A percentile compares a stretch with the other conserved stretches of the same genome.
These are phyloP conservation scores for Fomitopsis serialis DNA, from an alignment of 768 basidiomycete genomes.

Conservation along the genomic window DNA sequence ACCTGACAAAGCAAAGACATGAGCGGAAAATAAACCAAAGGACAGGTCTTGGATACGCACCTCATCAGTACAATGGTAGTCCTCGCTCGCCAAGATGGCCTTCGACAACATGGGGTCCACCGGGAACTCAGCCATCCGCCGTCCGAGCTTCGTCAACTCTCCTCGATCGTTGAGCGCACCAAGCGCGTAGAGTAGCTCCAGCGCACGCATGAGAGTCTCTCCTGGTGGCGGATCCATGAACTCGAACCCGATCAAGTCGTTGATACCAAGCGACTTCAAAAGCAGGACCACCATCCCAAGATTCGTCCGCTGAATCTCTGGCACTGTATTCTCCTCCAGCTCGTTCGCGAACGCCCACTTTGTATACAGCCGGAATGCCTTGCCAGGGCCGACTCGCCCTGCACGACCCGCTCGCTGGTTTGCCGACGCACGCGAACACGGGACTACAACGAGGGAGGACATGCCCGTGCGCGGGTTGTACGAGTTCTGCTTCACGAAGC, in stretches of 20 bases:
- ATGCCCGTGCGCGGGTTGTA: conserved; percentile 99
- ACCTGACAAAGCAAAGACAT: conserved; percentile 43
- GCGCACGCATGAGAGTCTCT: conserved; percentile 92
- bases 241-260: conserved; percentile 96
- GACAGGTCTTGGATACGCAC: conserved; percentile 33
- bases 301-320: conserved; percentile 99
- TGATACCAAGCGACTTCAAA: conserved; percentile 96
- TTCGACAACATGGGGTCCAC: conserved; percentile 98
- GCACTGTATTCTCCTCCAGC: conserved; percentile 93
- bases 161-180: conserved; percentile 96
- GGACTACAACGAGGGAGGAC: conserved; percentile 94
- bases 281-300: conserved; percentile 92
- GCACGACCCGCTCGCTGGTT: conserved; percentile 97
- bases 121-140: conserved; percentile 98
- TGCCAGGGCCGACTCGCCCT: conserved; percentile 96
- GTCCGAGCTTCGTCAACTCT: conserved; percentile 93
- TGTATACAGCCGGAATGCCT: conserved; percentile 97
- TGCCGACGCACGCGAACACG: conserved; percentile 97
- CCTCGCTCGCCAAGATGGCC: conserved; percentile 92
- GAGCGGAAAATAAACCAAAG: background rate
- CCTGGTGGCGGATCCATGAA: conserved; percentile 98
- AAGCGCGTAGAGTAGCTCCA: conserved; percentile 91
- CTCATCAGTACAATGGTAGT: conserved; percentile 94
- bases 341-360: conserved; percentile 98
- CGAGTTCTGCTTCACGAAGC: conserved; percentile 98